Evolutionary conservation across 352 stramenopile species (phyloP), one percentile per base, ranked within the genome.

Genomic region (Globisporangium rhizosaccharum): DNA sequence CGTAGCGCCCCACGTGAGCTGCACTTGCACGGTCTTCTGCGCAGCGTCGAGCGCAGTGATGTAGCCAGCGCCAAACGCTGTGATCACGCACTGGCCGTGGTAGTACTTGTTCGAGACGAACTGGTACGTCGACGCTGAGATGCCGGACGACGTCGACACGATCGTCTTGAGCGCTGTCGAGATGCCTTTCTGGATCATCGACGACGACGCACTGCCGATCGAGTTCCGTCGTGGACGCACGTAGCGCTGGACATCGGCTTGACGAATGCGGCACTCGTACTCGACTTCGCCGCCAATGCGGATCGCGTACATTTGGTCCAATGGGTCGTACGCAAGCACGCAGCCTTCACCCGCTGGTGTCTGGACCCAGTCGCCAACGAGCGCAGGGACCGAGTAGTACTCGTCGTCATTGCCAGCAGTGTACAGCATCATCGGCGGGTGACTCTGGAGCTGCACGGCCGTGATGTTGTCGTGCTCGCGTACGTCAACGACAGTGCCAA

Each of bases 61-160:
- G 36, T 69, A 71, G 14, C 80, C 82, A 3, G 76, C 63, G 33
- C 82, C 82, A 51, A 79, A 88, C 46, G 76, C 80, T 37, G 82
- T 90, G 57, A 90, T 72, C 54, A 92, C 82, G 30, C 68, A 85
- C 70, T 89, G 78, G 25, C 82, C 82, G 12, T 86, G 71, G 57
- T 85, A 78, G 59, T 87, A 89, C 53, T 79, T 83, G 65, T 78
- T 90, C 5, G 80, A 79, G 17, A 90, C 63, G 47, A 82, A 86
- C 36, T 79, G 71, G 45, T 74, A 80, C 33, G 71, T 77, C 39
- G 74, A 76, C 42, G 62, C 60, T 4, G 74, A 75, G 51, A 82
- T 59, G 2, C 64, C 71, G 36, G 74, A 74, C 11, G 82, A 90
- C 2, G 79, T 88, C 41, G 68, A 76, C 11, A 76, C 82, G 58